These are phyloP conservation scores for Cytospora paraplurivora DNA, from an alignment of 2,329 filamentous ascomycete species.

Conservation along the genomic window DNA sequence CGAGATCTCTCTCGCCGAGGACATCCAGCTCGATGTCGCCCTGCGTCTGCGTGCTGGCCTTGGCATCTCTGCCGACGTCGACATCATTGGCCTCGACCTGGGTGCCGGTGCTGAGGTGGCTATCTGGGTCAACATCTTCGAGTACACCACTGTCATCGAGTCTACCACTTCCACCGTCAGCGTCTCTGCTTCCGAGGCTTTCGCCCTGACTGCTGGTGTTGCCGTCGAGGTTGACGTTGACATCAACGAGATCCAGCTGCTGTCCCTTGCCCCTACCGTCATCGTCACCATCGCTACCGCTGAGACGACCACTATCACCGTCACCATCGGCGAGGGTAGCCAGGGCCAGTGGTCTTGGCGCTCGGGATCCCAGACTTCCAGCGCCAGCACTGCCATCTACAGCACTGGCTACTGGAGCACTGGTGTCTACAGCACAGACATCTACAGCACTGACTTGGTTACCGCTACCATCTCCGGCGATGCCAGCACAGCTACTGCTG, in stretches of 20 bases:
- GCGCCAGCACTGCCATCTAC: constrained; percentile 4
- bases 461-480: too few relatives aligned
- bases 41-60: constrained; percentile 37
- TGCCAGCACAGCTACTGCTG: neutral
- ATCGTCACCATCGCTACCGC: constrained; percentile 35
- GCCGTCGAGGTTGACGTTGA: constrained; percentile 34
- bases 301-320: constrained; percentile 29
- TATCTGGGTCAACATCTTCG: constrained; percentile 38
- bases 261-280: constrained; percentile 35
- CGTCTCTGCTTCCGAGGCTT: constrained; percentile 32
- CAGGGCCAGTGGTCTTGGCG: constrained; percentile 22
- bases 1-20: constrained; percentile 33
- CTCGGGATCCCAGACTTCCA: constrained; percentile 1
- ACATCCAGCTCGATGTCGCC: constrained; percentile 33
- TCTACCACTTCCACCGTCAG: constrained; percentile 17
- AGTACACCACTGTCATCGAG: constrained; percentile 35
- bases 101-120: constrained; percentile 35
- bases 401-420: too few relatives aligned
- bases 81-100: constrained; percentile 33
- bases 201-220: constrained; percentile 34
- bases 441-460: too few relatives aligned
- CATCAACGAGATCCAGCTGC: constrained; percentile 29
- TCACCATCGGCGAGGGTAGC: constrained; percentile 26
- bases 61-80: constrained; percentile 32
- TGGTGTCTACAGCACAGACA: too few relatives aligned